phyloP scores from a whole-genome alignment of 768 basidiomycete species.

The Mycena metata region DNA sequence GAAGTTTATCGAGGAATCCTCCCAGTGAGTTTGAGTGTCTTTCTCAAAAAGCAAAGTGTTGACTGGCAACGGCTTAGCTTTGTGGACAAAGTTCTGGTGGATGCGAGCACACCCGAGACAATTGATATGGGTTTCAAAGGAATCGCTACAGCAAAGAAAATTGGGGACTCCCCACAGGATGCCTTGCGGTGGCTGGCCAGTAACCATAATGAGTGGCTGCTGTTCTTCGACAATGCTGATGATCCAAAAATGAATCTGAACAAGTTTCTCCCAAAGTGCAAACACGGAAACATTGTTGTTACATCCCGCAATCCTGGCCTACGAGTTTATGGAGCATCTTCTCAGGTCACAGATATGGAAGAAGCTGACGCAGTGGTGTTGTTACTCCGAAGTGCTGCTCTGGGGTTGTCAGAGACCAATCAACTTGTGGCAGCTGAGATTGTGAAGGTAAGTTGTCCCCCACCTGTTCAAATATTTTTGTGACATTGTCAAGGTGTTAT shows the following conservation, averaged over 20 bases:
- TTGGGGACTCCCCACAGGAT: conserved; percentile 5
- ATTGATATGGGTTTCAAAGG: conserved; percentile 16
- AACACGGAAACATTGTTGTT: conserved; percentile 29
- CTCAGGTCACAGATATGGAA: not conserved
- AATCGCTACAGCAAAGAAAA: conserved; percentile 3
- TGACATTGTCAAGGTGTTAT: conserved; percentile 8
- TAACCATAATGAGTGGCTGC: not conserved
- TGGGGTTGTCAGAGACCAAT: not conserved
- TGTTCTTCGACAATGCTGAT: conserved; percentile 20
- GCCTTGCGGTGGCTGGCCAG: conserved; percentile 11
- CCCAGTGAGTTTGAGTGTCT: too few species aligned
- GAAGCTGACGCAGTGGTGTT: conserved; percentile 10
- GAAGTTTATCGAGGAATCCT: too few species aligned
- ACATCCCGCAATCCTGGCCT: conserved; percentile 27
- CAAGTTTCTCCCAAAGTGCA: conserved; percentile 18
- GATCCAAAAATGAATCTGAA: conserved; percentile 15
- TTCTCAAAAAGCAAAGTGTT: too few species aligned
- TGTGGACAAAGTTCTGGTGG: not conserved
- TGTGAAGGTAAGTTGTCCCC: conserved; percentile 29
- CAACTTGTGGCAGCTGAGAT: conserved; percentile 1
- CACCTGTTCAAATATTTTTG: not conserved
- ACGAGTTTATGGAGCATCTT: not conserved
- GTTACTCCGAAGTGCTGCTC: not conserved
- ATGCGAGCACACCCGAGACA: conserved; percentile 14
- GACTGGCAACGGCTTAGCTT: conserved; percentile 16